Base-by-base conservation (phyloP, 768 basidiomycete species). In the Filobasidium wieringae region DNA sequence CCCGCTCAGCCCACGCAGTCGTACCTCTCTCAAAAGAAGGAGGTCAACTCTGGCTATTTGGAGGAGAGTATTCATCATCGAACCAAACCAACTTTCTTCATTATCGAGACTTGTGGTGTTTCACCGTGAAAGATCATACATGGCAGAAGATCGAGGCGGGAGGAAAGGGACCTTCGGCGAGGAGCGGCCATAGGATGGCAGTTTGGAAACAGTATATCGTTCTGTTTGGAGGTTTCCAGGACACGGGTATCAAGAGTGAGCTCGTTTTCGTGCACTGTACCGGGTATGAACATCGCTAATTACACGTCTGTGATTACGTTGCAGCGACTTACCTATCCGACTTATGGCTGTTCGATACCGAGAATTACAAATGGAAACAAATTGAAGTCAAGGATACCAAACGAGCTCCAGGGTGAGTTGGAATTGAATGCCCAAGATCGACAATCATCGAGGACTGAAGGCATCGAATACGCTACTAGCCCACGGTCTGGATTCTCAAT, bases 71-170 rank as follows among this genome's bases (percentile, higher is more conserved):
- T 65, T 88, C 87, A 0, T 86, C 85, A 0, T 70, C 88, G 6
- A 79, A 86, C 63, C 88, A 91, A 70, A 89, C 82, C 32, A 82
- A 81, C 0, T 88, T 91, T 71, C 86, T 88, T 61, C 88, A 91
- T 64, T 92, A 88, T 67, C 81, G 87, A 43, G 87, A 91, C 67
- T 84, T 92, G 59, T 68, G 91, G 77, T 60, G 63, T 47, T 92
- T 92, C 67, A 86, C 88, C n/a, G 30, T 29, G 24, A 66, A 78
- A 2, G 84, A 82, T 0, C 86, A 88, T 60, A 74, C 79, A 0
- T 93, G 91, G 90, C 87, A 92, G 63, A 78, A 87, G 7, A 87
- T 91, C 51, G 90, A 92, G 34, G 89, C 87, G 4, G 90, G n/a
- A n/a, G n/a, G 88, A 67, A 71, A 84, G 15, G 78, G 82, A 26